Conservation (phyloP, 495 filamentous ascomycete species). For the Bryoglossum gracile region DNA sequence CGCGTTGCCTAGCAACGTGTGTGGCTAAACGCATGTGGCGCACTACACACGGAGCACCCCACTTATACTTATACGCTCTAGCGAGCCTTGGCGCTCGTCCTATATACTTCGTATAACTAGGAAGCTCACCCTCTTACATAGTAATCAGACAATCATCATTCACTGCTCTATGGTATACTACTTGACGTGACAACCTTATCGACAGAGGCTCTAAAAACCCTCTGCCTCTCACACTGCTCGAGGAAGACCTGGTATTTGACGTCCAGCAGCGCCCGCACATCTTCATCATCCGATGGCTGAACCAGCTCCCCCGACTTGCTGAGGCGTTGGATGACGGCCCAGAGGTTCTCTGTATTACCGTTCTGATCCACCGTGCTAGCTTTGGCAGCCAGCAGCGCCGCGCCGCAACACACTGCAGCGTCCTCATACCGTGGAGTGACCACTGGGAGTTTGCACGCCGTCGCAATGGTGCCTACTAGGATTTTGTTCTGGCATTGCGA, state of each 20-base stretch:
- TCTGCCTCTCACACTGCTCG: conserved; percentile 69
- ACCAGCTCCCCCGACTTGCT: conserved; percentile 86
- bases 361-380: conserved; percentile 69
- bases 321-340: conserved; percentile 97
- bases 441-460: conserved; percentile 84
- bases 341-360: conserved; percentile 77
- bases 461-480: conserved; percentile 85
- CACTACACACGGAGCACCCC: no score
- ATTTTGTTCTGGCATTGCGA: conserved; percentile 94
- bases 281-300: conserved; percentile 56
- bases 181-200: conserved; percentile 60
- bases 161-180: no score
- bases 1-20: no score
- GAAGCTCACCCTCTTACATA: no score
- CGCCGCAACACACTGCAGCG: conserved; percentile 93
- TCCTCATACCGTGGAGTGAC: conserved; percentile 86
- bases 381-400: conserved; percentile 94
- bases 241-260: conserved; percentile 84
- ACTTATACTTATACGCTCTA: no score
- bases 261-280: conserved; percentile 69
- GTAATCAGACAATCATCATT: no score
- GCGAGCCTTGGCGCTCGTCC: no score
- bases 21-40: no score
- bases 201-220: conserved; percentile 59
- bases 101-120: no score